Base-by-base conservation (phyloP, 768 basidiomycete genomes). In the Mrakia gelida region DNA sequence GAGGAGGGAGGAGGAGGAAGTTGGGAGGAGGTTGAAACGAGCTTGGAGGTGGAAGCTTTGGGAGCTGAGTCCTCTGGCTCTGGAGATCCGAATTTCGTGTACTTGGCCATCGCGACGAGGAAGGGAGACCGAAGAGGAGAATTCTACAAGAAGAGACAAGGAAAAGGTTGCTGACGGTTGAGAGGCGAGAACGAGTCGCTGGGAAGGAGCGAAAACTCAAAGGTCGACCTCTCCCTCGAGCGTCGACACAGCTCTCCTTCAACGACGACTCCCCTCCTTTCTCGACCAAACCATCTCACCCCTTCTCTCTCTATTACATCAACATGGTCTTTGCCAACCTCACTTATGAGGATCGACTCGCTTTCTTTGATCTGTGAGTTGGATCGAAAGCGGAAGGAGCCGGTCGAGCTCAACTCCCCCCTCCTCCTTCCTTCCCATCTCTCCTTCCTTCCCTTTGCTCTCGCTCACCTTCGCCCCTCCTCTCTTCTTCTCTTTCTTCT, bases 341-440 rank as follows among this genome's bases (percentile, higher is more conserved):
- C 18, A 59, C 65, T 1, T 67, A 78, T 41, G 65, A 68, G 23
- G 77, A 78, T 34, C 41, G 72, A 32, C 30, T 74, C 41, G 65
- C 72, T 65, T 74, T 78, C 72, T 70, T 78, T 59, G 72, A 73
- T 21, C 72, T 78, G 77, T 78, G 32, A 54, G 71, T 38, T 73
- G 2, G 13, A 54, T 15, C 16, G 4, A 15, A 18, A 38, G n/a
- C 16, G 16, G 32, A 34, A 49, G 71, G n/a, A 15, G 7, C 23
- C 16, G 11, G 41, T 13, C 18, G 13, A 54, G 43, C 68, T 16
- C 68, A 38, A 52, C 49, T 54, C 63, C 38, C 15, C 18, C 54
- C 32, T 54, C 52, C 49, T 54, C 9, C 63, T 26, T n/a, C 23
- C 62, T 16, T 4, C 43, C 43, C 32, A 45, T 45, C 54, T 56